A percentile compares a stretch with the other conserved stretches of the same genome.
Conservation (phyloP, 2,329 filamentous ascomycete species). For the Phialophora macrospora region DNA sequence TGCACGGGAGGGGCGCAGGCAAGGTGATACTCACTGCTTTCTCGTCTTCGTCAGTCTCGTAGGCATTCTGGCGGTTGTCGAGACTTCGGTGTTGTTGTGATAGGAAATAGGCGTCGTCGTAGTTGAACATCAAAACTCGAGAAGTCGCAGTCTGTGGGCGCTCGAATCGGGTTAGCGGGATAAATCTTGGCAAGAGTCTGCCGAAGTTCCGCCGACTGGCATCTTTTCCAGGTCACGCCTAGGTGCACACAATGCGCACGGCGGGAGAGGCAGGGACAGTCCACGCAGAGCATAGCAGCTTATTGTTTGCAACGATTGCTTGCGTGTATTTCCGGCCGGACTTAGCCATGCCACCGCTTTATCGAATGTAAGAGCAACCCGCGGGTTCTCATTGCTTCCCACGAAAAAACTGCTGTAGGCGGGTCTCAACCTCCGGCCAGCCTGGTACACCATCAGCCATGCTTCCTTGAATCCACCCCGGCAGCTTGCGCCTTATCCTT, state of each 20-base stretch:
- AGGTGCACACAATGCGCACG: too few species aligned
- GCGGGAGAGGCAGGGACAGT: neutral
- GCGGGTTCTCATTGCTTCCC: conserved; percentile 14
- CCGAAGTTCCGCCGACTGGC: conserved; percentile 1
- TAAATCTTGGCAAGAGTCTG: conserved; percentile 8
- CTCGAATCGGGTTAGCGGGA: conserved; percentile 11
- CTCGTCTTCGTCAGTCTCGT: conserved; percentile 58
- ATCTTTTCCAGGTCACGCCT: too few species aligned
- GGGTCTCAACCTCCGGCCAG: conserved; percentile 64
- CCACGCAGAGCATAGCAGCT: neutral
- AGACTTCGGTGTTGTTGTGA: conserved; percentile 30
- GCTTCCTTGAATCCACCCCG: conserved; percentile 82
- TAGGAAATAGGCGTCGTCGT: conserved; percentile 6
- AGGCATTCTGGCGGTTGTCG: conserved; percentile 55
- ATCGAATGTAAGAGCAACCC: neutral
- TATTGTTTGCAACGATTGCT: neutral
- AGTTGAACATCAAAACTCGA: conserved; percentile 12
- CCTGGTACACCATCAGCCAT: conserved; percentile 60
- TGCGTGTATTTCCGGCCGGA: neutral
- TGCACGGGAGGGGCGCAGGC: neutral
- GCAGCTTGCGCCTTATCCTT: conserved; percentile 77
- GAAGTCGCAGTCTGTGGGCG: conserved; percentile 13
- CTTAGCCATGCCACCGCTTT: neutral
- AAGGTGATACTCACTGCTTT: conserved; percentile 50
- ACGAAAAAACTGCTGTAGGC: conserved; percentile 62